A percentile compares a stretch with the other conserved stretches of the same genome.
These are phyloP conservation scores for Boletus holoroseus DNA, from an alignment of 1,284 basidiomycete species.

Conservation along the genomic window DNA sequence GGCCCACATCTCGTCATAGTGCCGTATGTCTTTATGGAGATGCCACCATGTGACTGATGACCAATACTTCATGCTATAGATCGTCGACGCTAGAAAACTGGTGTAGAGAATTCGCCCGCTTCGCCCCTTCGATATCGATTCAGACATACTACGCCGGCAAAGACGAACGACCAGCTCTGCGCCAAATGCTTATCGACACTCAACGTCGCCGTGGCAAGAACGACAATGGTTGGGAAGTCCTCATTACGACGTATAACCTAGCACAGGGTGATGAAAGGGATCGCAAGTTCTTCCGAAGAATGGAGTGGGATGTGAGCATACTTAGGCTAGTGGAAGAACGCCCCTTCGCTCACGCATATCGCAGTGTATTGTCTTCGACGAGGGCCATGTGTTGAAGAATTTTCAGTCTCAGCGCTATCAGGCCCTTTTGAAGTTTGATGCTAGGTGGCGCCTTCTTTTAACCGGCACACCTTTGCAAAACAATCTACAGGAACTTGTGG, in stretches of 20 bases:
- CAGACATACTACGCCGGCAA: slow-evolving; percentile 93
- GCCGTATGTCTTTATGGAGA: slow-evolving; percentile 62
- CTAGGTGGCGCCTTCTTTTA: slow-evolving; percentile 86
- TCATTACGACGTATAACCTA: slow-evolving; percentile 95
- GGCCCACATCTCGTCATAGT: slow-evolving; percentile 95
- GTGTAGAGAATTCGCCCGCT: slow-evolving; percentile 92
- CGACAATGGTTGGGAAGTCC: slow-evolving; percentile 78
- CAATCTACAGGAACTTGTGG: slow-evolving; percentile 91
- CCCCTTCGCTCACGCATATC: slow-evolving; percentile 8
- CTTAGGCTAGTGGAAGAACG: background rate
- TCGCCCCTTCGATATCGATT: slow-evolving; percentile 83
- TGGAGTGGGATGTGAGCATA: slow-evolving; percentile 82
- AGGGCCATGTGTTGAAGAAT: slow-evolving; percentile 96
- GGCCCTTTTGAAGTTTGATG: slow-evolving; percentile 78
- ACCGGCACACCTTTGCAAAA: slow-evolving; percentile 96
- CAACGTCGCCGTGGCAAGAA: slow-evolving; percentile 41
- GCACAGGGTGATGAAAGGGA: slow-evolving; percentile 85
- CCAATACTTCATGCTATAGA: slow-evolving; percentile 37
- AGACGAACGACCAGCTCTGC: slow-evolving; percentile 75
- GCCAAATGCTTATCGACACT: slow-evolving; percentile 66
- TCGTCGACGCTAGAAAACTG: slow-evolving; percentile 98
- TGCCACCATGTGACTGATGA: slow-evolving; percentile 27
- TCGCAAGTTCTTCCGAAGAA: slow-evolving; percentile 85
- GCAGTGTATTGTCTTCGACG: slow-evolving; percentile 88
- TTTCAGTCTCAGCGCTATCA: slow-evolving; percentile 94